Percentiles rank a stretch among this genome's conserved stretches.
Evolutionary conservation across 106 monocot species (phyloP).

Genomic region (Triglochin maritima): DNA sequence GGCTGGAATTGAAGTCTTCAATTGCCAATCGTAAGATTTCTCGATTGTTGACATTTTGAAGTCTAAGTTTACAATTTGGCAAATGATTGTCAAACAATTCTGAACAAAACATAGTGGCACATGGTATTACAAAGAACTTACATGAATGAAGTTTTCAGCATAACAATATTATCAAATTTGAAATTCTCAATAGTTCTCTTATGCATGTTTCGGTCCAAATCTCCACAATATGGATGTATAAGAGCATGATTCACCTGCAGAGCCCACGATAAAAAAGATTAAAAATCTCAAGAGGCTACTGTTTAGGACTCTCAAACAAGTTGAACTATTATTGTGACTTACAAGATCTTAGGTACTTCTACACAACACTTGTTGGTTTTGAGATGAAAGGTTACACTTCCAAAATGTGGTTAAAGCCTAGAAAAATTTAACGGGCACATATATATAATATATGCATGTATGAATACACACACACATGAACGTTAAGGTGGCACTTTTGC

Average conservation of each 20-base stretch:
- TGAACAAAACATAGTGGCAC: background rate
- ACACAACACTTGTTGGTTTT: no score
- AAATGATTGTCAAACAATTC: background rate
- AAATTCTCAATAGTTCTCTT: slow-evolving; percentile 62
- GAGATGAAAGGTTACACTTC: no score
- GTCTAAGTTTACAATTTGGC: background rate
- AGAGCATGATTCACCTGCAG: slow-evolving; percentile 61
- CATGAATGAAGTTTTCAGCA: slow-evolving; percentile 37
- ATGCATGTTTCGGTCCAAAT: slow-evolving; percentile 74
- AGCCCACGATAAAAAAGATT: background rate
- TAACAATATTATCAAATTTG: slow-evolving; percentile 9
- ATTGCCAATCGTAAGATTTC: slow-evolving; percentile 45
- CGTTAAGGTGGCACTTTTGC: no score
- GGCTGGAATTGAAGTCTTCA: slow-evolving; percentile 48
- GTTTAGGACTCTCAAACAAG: no score
- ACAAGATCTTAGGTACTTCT: no score
- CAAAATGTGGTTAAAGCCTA: no score
- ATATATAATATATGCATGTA: no score
- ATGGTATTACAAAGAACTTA: slow-evolving; percentile 21
- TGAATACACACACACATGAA: no score
- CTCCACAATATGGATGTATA: slow-evolving; percentile 46
- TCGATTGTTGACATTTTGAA: slow-evolving; percentile 5
- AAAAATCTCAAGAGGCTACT: no score
- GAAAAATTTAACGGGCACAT: no score
- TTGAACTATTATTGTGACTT: no score